Conservation (phyloP, 768 basidiomycete genomes). For the Lentinus brumalis region DNA sequence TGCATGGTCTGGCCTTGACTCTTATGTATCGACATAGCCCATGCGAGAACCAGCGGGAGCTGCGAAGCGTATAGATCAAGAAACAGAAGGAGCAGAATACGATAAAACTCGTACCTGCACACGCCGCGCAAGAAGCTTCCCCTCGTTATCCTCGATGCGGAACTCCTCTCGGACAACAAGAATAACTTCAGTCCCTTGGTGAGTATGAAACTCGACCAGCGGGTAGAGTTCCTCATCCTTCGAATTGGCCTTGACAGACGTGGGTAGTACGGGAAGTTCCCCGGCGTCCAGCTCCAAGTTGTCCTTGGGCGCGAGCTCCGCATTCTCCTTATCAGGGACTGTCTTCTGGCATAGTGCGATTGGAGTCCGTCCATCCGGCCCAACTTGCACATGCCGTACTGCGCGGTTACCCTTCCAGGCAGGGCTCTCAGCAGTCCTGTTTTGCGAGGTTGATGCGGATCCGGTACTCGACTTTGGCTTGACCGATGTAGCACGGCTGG, state of each 20-base stretch:
- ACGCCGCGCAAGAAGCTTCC: slow-evolving; percentile 48
- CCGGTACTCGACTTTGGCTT: slow-evolving; percentile 11
- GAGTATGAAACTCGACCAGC: slow-evolving; percentile 48
- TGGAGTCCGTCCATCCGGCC: slow-evolving; percentile 33
- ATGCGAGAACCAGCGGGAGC: slow-evolving; percentile 75
- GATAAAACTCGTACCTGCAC: slow-evolving; percentile 37
- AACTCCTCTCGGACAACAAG: slow-evolving; percentile 56
- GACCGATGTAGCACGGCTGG: background rate
- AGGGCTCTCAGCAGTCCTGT: slow-evolving; percentile 26
- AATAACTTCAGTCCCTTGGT: slow-evolving; percentile 45
- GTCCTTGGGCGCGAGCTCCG: slow-evolving; percentile 1
- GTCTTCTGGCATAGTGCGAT: slow-evolving; percentile 15
- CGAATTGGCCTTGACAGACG: slow-evolving; percentile 33
- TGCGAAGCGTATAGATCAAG: slow-evolving; percentile 27
- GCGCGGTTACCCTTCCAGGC: slow-evolving; percentile 32
- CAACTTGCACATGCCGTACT: slow-evolving; percentile 37
- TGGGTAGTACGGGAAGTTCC: background rate
- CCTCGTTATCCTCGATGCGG: slow-evolving; percentile 53
- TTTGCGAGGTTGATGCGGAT: slow-evolving; percentile 19
- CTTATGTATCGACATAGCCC: slow-evolving; percentile 82
- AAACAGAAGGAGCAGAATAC: too few relatives aligned
- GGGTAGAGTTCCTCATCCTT: slow-evolving; percentile 48
- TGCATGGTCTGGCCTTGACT: slow-evolving; percentile 75
- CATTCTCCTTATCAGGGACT: slow-evolving; percentile 39
- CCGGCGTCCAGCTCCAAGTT: too few relatives aligned